Percentiles rank a stretch among this genome's conserved stretches.
These are phyloP conservation scores for Aspergillus eucalypticola DNA, from an alignment of 2,329 filamentous ascomycete genomes.

Conservation along the genomic window DNA sequence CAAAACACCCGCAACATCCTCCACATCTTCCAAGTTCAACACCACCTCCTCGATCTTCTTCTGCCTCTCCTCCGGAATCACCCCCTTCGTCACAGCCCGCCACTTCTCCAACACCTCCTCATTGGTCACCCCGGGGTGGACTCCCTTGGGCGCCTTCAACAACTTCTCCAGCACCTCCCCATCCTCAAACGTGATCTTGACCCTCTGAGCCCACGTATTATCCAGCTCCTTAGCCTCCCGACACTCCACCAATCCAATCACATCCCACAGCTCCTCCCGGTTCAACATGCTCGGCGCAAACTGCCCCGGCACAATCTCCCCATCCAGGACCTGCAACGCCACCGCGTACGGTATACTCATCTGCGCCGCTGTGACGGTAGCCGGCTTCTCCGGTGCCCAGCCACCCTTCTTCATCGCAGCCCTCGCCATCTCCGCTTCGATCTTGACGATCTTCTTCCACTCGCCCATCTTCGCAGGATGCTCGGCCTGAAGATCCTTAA, in stretches of 20 bases:
- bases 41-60: not conserved
- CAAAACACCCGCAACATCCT: not conserved
- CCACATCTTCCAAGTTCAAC: not conserved
- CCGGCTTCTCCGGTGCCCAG: not conserved
- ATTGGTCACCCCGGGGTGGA: not conserved
- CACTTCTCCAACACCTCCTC: conserved; percentile 5
- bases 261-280: not conserved
- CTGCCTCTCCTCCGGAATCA: not conserved
- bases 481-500: not conserved
- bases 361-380: conserved; percentile 1
- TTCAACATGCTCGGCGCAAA: not conserved
- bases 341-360: conserved; percentile 1
- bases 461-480: not conserved
- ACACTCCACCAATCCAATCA: not conserved
- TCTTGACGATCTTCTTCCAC: not conserved
- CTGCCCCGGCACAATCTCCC: not conserved
- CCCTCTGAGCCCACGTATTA: not conserved
- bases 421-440: not conserved
- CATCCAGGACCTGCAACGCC: conserved; percentile 2
- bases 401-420: conserved; percentile 6
- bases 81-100: not conserved
- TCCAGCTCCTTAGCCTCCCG: not conserved
- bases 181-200: not conserved
- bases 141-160: not conserved
- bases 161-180: not conserved